Percentiles rank a stretch among this genome's conserved stretches.
Conservation (phyloP, 352 stramenopile genomes). For the Phytopythium delawarense region DNA sequence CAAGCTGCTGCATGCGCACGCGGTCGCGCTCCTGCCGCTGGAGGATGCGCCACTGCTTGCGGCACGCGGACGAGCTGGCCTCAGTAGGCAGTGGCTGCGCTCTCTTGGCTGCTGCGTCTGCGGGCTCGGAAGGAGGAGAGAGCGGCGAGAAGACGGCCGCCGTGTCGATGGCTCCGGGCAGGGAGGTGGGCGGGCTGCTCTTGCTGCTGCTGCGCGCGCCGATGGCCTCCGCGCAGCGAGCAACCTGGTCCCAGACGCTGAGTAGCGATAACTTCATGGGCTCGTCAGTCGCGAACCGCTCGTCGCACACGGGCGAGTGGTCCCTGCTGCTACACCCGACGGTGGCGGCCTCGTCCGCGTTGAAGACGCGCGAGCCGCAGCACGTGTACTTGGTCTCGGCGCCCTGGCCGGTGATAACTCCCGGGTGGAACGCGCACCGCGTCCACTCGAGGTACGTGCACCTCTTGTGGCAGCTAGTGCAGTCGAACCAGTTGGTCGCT, state of each 20-base stretch:
- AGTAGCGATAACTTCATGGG: conserved; percentile 19
- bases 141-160: conserved; percentile 18
- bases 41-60: conserved; percentile 45
- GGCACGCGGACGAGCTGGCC: conserved; percentile 15
- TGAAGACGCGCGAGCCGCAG: conserved; percentile 42
- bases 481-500: conserved; percentile 51
- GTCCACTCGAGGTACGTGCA: conserved; percentile 39
- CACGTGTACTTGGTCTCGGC: conserved; percentile 47
- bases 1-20: conserved; percentile 41
- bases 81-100: background rate
- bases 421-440: conserved; percentile 46
- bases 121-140: background rate
- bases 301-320: conserved; percentile 23
- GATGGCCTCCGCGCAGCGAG: conserved; percentile 7
- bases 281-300: conserved; percentile 4
- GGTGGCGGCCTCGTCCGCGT: conserved; percentile 33
- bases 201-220: background rate
- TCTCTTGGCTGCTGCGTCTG: conserved; percentile 11
- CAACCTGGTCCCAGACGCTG: conserved; percentile 37
- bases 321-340: conserved; percentile 39
- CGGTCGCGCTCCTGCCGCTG: conserved; percentile 68
- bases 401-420: conserved; percentile 29
- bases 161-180: conserved; percentile 14
- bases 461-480: conserved; percentile 32
- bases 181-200: background rate